Base-by-base conservation (phyloP, 2,329 filamentous ascomycete genomes). In the Talaromyces amestolkiae region DNA sequence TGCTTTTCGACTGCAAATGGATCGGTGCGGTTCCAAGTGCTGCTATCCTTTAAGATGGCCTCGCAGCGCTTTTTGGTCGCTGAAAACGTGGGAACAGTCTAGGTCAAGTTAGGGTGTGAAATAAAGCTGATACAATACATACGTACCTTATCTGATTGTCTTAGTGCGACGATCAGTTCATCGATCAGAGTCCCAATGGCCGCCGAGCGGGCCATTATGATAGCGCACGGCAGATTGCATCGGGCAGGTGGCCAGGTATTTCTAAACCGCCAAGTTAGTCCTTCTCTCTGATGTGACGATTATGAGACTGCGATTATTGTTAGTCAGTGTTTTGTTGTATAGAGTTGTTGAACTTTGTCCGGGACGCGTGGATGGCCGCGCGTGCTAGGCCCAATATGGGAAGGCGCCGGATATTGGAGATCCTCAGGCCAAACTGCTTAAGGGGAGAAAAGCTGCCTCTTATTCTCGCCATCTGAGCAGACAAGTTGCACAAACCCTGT, bases 1-100 rank as follows among this genome's bases (percentile, higher is more conserved):
- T 83, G 84, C 43, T 84, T 84, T 45, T 85, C 80, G 22, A 93
- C 86, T 53, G 91, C 87, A 73, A 93, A 93, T 69, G 91, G 90
- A 72, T 94, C 91, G 1, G 89, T 91, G 15, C 62, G 62, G 43
- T 89, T 85, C 39, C 85, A 80, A 74, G 86, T 87, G 56, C 77
- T 85, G 69, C 75, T 74, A 43, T 77, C 69, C 60, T 74, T 79
- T 27, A 81, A 67, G 51, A 72, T 72, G 43, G 71, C 74, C 58
- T 77, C 73, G 45, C 72, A 71, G 47, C 72, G 75, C 33, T 70
- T 69, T 66, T 75, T 79, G 51, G 77, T 61, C 13, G 19, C 62
- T 45, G 73, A 72, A 56, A 74, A 73, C 51, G 69, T 72, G 35
- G 70, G 65, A 27, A 70, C 71, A 24, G 72, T 70, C 77, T 79